phyloP scores from a whole-genome alignment of 2,329 filamentous ascomycete species.

The Clonostachys chloroleuca region DNA sequence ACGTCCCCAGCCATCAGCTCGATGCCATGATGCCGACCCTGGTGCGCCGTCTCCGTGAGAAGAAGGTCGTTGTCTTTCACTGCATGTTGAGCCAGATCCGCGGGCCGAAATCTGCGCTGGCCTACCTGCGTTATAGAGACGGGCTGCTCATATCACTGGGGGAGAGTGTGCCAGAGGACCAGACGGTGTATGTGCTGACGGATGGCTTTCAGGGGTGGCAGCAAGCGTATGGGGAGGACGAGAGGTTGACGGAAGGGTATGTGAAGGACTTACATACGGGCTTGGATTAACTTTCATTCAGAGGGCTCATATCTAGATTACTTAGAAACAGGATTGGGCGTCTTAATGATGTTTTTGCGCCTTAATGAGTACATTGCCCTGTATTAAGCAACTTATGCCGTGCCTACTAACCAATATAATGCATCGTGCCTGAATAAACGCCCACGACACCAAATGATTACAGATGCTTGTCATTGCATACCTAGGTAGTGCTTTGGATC shows the following conservation, averaged over 20 bases:
- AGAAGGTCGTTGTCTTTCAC: conserved; percentile 87
- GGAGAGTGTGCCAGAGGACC: conserved; percentile 28
- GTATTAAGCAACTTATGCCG: too few relatives aligned
- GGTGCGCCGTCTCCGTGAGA: conserved; percentile 70
- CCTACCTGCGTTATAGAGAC: conserved; percentile 70
- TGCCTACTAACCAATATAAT: too few relatives aligned
- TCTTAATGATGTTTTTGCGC: too few relatives aligned
- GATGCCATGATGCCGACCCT: conserved; percentile 78
- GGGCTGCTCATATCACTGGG: conserved; percentile 27
- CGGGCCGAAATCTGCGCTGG: conserved; percentile 77
- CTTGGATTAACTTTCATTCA: not conserved
- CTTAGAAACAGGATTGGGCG: too few relatives aligned
- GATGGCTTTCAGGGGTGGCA: conserved; percentile 88
- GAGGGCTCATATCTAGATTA: too few relatives aligned
- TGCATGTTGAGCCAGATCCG: conserved; percentile 89
- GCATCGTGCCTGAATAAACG: too few relatives aligned
- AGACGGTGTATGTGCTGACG: conserved; percentile 78
- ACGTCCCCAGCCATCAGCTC: conserved; percentile 70
- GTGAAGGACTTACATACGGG: conserved; percentile 73
- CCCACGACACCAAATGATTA: too few relatives aligned
- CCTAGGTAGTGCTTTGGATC: too few relatives aligned
- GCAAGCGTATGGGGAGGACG: conserved; percentile 74
- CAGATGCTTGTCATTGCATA: too few relatives aligned
- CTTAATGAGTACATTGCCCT: too few relatives aligned
- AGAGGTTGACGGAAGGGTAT: conserved; percentile 78